Evolutionary conservation across 75 land plant genomes (phyloP), one percentile per base, ranked within the genome.

Genomic region (Pinus tabuliformis): DNA sequence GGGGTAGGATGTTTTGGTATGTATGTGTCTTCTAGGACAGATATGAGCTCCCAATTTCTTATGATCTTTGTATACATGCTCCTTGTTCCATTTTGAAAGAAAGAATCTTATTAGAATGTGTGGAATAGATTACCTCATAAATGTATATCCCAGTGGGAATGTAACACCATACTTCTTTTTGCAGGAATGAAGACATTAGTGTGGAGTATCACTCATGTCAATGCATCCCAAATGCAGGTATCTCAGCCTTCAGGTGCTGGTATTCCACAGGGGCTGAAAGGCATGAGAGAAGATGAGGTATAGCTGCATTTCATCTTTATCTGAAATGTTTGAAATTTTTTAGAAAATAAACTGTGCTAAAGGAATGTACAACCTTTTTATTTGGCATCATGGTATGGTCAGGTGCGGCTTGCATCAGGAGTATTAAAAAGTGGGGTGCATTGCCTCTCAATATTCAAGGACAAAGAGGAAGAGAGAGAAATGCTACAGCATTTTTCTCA

Each of bases 241-340:
- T 81, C 84, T 20, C 85, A 84, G 39, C 21, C 86, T 2, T 76
- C 90, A 28, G 86, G 73, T 82, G 77, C 79, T 33, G 78, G 76
- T 36, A 79, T 30, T 39, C 74, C 91, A 20, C 83, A 84, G 70
- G 84, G 82, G 70, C 85, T 91, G 56, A 93, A 92, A 82, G 98
- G 99, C 63, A 87, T 97, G 97, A 89, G 96, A 72, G 99, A 97
- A 72, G 98, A 97, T 74, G 99, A 97, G 98, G 99, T 95, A 78
- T 62, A 17, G 3, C 33, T 60, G 26, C 33, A 36, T 68, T 68
- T 68, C 4, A 3, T 8, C 54, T 62, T 15, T 20, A 42, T 68
- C n/a, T 20, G 9, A 62, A 62, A 28, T 62, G 64, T 11, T 62
- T 39, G 13, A n/a, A 68, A 36, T 24, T 42, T 68, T 42, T 42